Evolutionary conservation across 2,329 filamentous ascomycete genomes (phyloP).

Genomic region (Paradendryphiella salina): DNA sequence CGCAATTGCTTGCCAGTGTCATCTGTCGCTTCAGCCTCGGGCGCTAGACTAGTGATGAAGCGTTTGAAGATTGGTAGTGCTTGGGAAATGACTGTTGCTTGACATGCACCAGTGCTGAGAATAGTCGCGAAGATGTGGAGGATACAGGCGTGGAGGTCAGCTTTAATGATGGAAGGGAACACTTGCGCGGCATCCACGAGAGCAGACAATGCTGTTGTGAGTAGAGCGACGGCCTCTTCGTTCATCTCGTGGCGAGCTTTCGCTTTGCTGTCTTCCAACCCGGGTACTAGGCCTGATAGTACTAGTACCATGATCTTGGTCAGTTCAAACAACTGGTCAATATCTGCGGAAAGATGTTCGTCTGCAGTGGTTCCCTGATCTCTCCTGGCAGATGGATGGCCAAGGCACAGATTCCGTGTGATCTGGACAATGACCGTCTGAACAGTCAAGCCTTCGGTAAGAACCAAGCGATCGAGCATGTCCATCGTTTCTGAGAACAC

Average conservation of each 20-base stretch:
- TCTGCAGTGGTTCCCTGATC: conserved; percentile 60
- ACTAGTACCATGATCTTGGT: conserved; percentile 96
- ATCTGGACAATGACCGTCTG: conserved; percentile 94
- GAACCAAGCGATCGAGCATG: conserved; percentile 83
- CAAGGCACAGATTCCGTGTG: conserved; percentile 83
- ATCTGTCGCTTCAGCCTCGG: conserved; percentile 45
- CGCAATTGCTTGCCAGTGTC: conserved; percentile 72
- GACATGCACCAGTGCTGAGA: conserved; percentile 82
- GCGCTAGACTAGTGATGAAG: conserved; percentile 77
- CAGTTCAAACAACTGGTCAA: conserved; percentile 95
- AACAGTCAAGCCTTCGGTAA: conserved; percentile 87
- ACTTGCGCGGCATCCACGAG: conserved; percentile 93
- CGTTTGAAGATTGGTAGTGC: conserved; percentile 88
- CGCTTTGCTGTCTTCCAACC: conserved; percentile 63
- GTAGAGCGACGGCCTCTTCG: conserved; percentile 81
- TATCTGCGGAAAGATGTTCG: conserved; percentile 87
- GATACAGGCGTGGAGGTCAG: conserved; percentile 93
- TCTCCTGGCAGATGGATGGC: conserved; percentile 84
- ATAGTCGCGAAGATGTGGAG: conserved; percentile 96
- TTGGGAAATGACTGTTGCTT: conserved; percentile 85
- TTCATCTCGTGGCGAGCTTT: conserved; percentile 74
- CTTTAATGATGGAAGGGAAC: conserved; percentile 95
- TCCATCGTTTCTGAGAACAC: conserved; percentile 98
- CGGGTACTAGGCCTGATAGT: conserved; percentile 82
- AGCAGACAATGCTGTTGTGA: conserved; percentile 79